Conservation (phyloP, 2,329 filamentous ascomycete genomes). For the Endothia cerciana region DNA sequence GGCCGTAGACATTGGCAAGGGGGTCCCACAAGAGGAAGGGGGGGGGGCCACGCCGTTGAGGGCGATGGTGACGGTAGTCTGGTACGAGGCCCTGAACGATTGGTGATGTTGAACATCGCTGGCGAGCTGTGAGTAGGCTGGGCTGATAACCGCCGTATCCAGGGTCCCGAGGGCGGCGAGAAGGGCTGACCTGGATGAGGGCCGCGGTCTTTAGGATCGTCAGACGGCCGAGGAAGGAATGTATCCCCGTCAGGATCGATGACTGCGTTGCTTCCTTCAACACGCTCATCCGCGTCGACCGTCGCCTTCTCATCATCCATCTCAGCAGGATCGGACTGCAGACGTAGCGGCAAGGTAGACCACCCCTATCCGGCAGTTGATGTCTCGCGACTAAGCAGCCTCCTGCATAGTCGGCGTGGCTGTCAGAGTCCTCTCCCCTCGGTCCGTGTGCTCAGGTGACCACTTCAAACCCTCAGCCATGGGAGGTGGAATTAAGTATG, state of each 20-base stretch:
- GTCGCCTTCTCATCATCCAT: background rate
- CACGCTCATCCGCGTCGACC: background rate
- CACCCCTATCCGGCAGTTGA: too few relatives aligned
- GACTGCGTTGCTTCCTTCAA: background rate
- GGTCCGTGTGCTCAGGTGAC: too few relatives aligned
- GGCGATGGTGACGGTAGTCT: constrained; percentile 37
- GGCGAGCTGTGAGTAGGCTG: constrained; percentile 33
- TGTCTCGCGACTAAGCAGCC: too few relatives aligned
- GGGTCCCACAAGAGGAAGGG: constrained; percentile 32
- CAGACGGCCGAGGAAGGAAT: constrained; percentile 13
- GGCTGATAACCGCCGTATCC: constrained; percentile 35
- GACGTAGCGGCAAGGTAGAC: too few relatives aligned
- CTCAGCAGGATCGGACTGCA: too few relatives aligned
- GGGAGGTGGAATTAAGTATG: too few relatives aligned
- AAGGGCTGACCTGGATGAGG: constrained; percentile 36
- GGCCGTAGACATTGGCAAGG: constrained; percentile 33
- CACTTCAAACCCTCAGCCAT: too few relatives aligned
- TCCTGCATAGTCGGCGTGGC: too few relatives aligned
- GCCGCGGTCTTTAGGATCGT: constrained; percentile 26
- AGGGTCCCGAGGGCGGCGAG: constrained; percentile 35
- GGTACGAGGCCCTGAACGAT: constrained; percentile 32
- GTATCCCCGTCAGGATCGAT: constrained; percentile 15
- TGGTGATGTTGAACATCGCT: constrained; percentile 33
- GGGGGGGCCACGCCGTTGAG: constrained; percentile 32
- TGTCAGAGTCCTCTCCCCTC: too few relatives aligned